These are phyloP conservation scores for Trichothecium roseum DNA, from an alignment of 2,329 filamentous ascomycete genomes.

Conservation along the genomic window DNA sequence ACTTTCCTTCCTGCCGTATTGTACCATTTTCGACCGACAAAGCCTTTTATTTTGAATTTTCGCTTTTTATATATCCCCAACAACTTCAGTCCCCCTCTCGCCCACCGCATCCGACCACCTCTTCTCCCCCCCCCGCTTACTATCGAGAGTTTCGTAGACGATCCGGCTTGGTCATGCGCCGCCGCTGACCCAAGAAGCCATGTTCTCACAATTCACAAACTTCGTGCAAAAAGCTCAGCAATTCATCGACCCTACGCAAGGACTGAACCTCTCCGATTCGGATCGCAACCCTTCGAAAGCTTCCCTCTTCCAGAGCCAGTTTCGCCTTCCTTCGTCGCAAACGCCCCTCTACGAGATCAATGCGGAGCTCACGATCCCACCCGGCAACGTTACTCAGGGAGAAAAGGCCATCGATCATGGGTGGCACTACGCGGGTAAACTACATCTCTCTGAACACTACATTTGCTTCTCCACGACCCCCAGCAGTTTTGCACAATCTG, in stretches of 20 bases:
- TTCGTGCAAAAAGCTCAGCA: conserved; percentile 94
- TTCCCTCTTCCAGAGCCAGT: conserved; percentile 88
- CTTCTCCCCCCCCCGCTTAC: conserved; percentile 6
- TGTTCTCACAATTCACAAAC: conserved; percentile 56
- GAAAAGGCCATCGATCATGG: conserved; percentile 64
- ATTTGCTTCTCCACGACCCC: conserved; percentile 94
- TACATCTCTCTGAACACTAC: conserved; percentile 89
- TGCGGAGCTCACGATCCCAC: conserved; percentile 83
- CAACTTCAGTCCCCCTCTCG: conserved; percentile 5
- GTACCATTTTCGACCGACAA: neutral
- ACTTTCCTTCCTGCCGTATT: neutral
- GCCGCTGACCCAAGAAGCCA: conserved; percentile 28
- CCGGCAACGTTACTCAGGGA: conserved; percentile 57
- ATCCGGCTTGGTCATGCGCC: conserved; percentile 25
- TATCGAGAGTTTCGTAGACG: neutral
- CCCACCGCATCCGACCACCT: conserved; percentile 7
- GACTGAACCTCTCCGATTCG: conserved; percentile 59
- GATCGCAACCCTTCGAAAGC: conserved; percentile 84
- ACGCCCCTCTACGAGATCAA: conserved; percentile 93
- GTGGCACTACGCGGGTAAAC: conserved; percentile 83
- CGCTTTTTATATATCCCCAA: neutral
- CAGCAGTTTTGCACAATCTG: conserved; percentile 72
- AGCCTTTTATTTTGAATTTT: neutral
- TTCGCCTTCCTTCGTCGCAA: conserved; percentile 86
- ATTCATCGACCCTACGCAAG: conserved; percentile 81